Base-by-base conservation (phyloP, 305 asterid genomes). In the Plantago coronopus region DNA sequence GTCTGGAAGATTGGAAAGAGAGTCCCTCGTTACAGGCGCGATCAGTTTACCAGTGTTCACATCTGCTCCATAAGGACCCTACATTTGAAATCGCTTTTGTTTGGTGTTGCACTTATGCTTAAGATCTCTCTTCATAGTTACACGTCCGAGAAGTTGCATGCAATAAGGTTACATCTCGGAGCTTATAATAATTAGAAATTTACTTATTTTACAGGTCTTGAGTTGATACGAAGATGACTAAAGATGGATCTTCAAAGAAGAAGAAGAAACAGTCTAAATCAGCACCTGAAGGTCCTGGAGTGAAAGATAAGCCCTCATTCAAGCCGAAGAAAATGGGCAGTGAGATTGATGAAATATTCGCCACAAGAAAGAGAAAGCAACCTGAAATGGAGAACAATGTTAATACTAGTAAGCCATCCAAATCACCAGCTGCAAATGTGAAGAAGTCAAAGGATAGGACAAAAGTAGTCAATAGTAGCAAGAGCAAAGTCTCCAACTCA, bases 321-420 rank as follows among this genome's bases (percentile, higher is more conserved):
- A 60, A 59, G 60, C 71, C 70, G 6, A 74, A 65, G 38, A 80
- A 68, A 65, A 37, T 63, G 37, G 70, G 77, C n/a, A 71, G 67
- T 62, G 95, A 87, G 74, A 87, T 87, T 27, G 95, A 87, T 61
- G 86, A 81, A 5, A 85, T 85, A 19, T 85, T 83, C 63, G 86
- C 81, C 3, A 71, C 78, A 23, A 83, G 69, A 59, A 87, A 82
- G 73, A 79, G 83, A 63, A 82, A 76, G 76, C 61, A 68, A 40
- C 63, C 48, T 0, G 79, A 73, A 46, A 53, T 57, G 7, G 77
- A 31, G 38, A 31, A 6, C 38, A 31, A 31, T 31, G 38, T 31
- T 31, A 76, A 62, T 37, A 62, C 37, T 3, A 70, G 59, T 53
- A 69, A 63, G 62, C 53, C 72, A 16, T 54, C 9, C 8, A 75